Evolutionary conservation across 2,329 filamentous ascomycete species (phyloP), one percentile per base, ranked within the genome.

Genomic region (Aspergillus texensis): DNA sequence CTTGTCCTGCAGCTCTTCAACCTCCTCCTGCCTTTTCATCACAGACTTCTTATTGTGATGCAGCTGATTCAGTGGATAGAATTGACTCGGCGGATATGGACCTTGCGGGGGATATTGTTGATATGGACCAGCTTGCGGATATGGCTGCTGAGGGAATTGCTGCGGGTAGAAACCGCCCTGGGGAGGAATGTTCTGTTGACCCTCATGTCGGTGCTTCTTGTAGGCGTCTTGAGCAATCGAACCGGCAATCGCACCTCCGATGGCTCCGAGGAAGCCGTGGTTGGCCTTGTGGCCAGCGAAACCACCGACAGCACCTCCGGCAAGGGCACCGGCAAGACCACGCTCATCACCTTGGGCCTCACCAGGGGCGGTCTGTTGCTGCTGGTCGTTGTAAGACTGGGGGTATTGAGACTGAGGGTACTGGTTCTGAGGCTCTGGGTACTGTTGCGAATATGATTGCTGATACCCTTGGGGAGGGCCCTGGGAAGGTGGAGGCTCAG

Each of bases 261-360:
- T 75, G 6, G 80, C 77, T 63, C 81, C 81, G 58, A 83, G 75
- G 69, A 83, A 72, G 36, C 81, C 81, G 71, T 83, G 81, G 68
- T 80, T 74, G 67, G 77, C 80, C 71, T 83, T 79, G 75, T 80
- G 78, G 62, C 81, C 81, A 24, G 75, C 78, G 58, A 77, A 82
- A 34, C 78, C 81, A 62, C 81, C 81, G 24, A 79, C 75, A 14
- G 79, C 73, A 67, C 80, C 81, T 61, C 81, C 81, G 30, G 80
- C 80, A 50, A 83, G 64, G 14, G 81, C 81, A 41, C 81, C 81
- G 39, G 39, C 39, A 41, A 41, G 3, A n/a, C 39, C 39, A 41
- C 39, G 39, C 39, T 41, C 39, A 41, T 16, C 36, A 41, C 6
- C 6, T 8, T 41, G 36, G 36, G 16, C 36, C 16, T 41, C 36